Evolutionary conservation across 2,329 filamentous ascomycete genomes (phyloP), one percentile per base, ranked within the genome.

Genomic region (Rhexocercosporidium sp.): DNA sequence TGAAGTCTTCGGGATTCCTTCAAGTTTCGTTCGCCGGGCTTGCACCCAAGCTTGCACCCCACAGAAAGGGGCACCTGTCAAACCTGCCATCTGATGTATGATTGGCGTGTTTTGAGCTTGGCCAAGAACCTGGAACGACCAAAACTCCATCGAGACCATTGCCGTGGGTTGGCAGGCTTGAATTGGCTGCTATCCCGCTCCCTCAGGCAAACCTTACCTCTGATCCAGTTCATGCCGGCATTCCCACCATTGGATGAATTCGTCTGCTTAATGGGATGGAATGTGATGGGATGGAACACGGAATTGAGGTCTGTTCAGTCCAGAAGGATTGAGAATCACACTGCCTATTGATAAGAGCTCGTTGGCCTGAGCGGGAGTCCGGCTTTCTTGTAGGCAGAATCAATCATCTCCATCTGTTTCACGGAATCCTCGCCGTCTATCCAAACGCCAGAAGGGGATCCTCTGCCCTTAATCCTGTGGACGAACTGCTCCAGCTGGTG

Each of bases 401-500:
- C 84, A 34, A 85, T 72, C 75, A 81, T 81, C 74, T 73, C 78
- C 80, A 82, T 83, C 77, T 80, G 80, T 22, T 72, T 72, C 27
- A 85, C 76, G 29, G 78, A 82, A 67, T 84, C 82, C 59, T 82
- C 79, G 1, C 70, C 71, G 18, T 74, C 72, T 8, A 85, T 74
- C 81, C 82, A 84, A 2, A 77, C 66, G 0, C 75, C 77, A 4
- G 78, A 75, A 7, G 78, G 74, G 3, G 76, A 77, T 62, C 79
- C 66, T 1, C 79, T 74, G 0, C 80, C 81, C 54, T 78, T 79
- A 56, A 85, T 70, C 37, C 74, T 75, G 73, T 84, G 80, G 14
- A 85, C 81, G 71, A 86, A 86, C 66, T 80, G 77, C 73, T 85
- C 82, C 34, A 86, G 76, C 76, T 82, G 79, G 71, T 83, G 77